phyloP scores from a whole-genome alignment of 257 asterid species.

The Nicotiana tomentosiformis region DNA sequence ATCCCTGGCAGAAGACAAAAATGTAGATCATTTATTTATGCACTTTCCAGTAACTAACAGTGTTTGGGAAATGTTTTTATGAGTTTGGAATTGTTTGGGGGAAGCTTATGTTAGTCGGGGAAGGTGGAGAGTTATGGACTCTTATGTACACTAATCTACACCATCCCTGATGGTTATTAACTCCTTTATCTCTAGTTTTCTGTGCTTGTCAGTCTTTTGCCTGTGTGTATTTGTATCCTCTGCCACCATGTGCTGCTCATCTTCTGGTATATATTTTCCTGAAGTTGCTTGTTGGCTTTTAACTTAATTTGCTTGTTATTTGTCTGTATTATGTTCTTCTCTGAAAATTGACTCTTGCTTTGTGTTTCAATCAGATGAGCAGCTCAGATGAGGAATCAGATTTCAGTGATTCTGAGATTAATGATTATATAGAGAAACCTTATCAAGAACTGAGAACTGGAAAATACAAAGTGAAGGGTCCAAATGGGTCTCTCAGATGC shows the following conservation, averaged over 20 bases:
- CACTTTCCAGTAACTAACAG: too few species aligned
- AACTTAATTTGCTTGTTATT: neutral
- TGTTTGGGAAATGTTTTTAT: too few species aligned
- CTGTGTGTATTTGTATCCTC: neutral
- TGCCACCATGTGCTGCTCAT: neutral
- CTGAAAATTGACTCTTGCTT: neutral
- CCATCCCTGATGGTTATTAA: neutral
- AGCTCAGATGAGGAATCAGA: constrained; percentile 78
- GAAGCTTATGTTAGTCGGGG: neutral
- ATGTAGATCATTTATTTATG: too few species aligned
- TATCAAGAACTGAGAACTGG: constrained; percentile 60
- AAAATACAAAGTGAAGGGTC: constrained; percentile 62
- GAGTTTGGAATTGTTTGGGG: too few species aligned
- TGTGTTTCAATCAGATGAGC: constrained; percentile 45
- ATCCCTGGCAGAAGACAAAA: too few species aligned
- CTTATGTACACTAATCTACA: neutral
- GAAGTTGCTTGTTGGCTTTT: neutral
- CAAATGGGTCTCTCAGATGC: constrained; percentile 74
- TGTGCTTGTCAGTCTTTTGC: neutral
- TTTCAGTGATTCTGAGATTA: constrained; percentile 78
- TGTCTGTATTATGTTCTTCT: neutral
- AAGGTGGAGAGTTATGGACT: neutral
- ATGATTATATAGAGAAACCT: constrained; percentile 70
- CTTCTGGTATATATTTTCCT: neutral
- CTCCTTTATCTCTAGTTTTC: neutral